Percentiles rank a stretch among this genome's conserved stretches.
phyloP scores from a whole-genome alignment of 257 asterid genomes.

The Nicotiana attenuata region DNA sequence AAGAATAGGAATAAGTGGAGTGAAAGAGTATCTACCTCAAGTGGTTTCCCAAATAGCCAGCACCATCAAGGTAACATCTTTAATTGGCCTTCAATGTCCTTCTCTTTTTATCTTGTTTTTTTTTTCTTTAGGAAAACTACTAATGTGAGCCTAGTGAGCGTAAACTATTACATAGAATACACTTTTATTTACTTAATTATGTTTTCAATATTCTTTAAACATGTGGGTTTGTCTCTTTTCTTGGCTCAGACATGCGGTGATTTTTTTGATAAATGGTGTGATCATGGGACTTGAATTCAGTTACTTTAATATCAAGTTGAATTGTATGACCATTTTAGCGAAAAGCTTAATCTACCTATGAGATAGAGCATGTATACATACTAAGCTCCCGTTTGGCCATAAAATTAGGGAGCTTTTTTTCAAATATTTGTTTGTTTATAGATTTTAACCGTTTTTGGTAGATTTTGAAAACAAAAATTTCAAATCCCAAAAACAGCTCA shows the following conservation, averaged over 20 bases:
- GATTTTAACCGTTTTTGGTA: too few species aligned
- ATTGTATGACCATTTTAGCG: background rate
- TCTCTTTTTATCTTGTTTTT: too few species aligned
- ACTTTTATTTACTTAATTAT: background rate
- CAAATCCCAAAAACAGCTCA: too few species aligned
- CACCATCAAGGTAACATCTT: slow-evolving; percentile 45
- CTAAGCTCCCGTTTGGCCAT: background rate
- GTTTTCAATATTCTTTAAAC: background rate
- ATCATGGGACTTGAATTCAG: background rate
- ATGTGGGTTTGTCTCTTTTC: background rate
- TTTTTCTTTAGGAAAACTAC: too few species aligned
- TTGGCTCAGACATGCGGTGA: background rate
- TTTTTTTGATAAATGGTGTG: background rate
- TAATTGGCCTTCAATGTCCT: background rate
- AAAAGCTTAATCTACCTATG: background rate
- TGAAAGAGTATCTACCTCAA: slow-evolving; percentile 33
- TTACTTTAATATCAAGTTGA: background rate
- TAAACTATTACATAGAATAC: too few species aligned
- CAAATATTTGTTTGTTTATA: too few species aligned
- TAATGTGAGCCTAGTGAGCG: too few species aligned
- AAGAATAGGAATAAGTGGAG: slow-evolving; percentile 39
- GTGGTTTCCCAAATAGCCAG: slow-evolving; percentile 36
- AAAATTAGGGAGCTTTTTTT: too few species aligned
- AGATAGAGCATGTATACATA: background rate
- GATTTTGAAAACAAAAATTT: too few species aligned